Base-by-base conservation (phyloP, 2,329 filamentous ascomycete species). In the Thermomyces lanuginosus region DNA sequence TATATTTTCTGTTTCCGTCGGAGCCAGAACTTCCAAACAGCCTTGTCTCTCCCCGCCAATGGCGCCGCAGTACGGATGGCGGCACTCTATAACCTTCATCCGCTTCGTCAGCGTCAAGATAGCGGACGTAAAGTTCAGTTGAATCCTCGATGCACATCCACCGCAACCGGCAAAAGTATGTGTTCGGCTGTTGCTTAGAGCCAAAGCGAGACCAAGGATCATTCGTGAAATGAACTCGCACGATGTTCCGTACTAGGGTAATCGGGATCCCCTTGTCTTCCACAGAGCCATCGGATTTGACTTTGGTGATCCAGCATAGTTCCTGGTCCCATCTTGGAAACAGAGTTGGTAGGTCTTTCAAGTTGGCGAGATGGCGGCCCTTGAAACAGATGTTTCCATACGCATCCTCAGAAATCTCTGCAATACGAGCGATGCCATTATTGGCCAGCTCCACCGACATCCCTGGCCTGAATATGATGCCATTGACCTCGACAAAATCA, bases 141-240 rank as follows among this genome's bases (percentile, higher is more conserved):
- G 43, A 40, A 7, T 26, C 1, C 29, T 38, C 17, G 45, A 40
- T 22, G 48, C 55, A 8, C 49, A 22, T 0, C 54, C 45, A 23
- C 48, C 55, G 17, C 38, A 49, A 7, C 43, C 38, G 0, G 45
- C 31, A 2, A 42, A 36, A 0, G 40, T 12, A 1, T 37, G 36
- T 50, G 24, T 53, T 50, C 0, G 43, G 26, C 10, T 18, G 37
- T 23, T 8, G 41, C 31, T 29, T 22, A 37, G 25, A 2, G 30
- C 30, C 0, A 64, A 63, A 22, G 60, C 70, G 0, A 45, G 37
- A 0, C 56, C 31, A 33, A 5, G 17, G 24, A 5, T 21, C 44
- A 31, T 79, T 81, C 0, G 73, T 79, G 2, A 63, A 46, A 0
- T 57, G 41, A 0, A 78, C 45, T 0, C 42, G 42, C 0, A 67